phyloP scores from a whole-genome alignment of 768 basidiomycete species.

The Paxillus rubicundulus region DNA sequence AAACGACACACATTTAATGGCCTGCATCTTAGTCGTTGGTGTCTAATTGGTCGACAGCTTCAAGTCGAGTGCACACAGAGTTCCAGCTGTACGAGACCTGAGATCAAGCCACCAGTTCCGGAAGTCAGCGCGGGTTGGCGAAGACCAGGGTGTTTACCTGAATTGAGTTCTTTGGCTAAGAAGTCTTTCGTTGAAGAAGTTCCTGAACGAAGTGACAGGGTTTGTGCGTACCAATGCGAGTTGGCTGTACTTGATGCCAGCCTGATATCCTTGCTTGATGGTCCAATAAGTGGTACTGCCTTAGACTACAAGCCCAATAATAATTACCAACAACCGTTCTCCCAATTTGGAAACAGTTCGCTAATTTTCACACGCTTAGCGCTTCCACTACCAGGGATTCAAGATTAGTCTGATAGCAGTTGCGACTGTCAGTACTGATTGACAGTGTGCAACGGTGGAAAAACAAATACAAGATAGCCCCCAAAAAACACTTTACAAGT shows the following conservation, averaged over 20 bases:
- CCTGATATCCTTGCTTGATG: slow-evolving; percentile 25
- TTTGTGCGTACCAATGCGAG: slow-evolving; percentile 8
- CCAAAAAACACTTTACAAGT: slow-evolving; percentile 34
- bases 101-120: slow-evolving; percentile 15
- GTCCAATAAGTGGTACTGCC: neutral
- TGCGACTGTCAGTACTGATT: neutral
- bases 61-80: slow-evolving; percentile 2
- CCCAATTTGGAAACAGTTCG: slow-evolving; percentile 8
- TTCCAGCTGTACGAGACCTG: slow-evolving; percentile 12
- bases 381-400: neutral
- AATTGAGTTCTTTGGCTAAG: neutral
- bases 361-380: slow-evolving; percentile 18
- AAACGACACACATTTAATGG: slow-evolving; percentile 78
- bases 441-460: slow-evolving; percentile 1
- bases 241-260: slow-evolving; percentile 25
- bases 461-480: slow-evolving; percentile 25
- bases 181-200: neutral
- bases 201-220: slow-evolving; percentile 3
- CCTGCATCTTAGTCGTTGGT: slow-evolving; percentile 58
- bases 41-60: slow-evolving; percentile 14
- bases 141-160: slow-evolving; percentile 3
- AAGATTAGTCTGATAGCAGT: neutral
- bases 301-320: neutral
- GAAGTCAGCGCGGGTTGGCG: slow-evolving; percentile 10
- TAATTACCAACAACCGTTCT: slow-evolving; percentile 3